Conservation (phyloP, 192 early-diverging fungal species). For the Irineochytrium annulatum region DNA sequence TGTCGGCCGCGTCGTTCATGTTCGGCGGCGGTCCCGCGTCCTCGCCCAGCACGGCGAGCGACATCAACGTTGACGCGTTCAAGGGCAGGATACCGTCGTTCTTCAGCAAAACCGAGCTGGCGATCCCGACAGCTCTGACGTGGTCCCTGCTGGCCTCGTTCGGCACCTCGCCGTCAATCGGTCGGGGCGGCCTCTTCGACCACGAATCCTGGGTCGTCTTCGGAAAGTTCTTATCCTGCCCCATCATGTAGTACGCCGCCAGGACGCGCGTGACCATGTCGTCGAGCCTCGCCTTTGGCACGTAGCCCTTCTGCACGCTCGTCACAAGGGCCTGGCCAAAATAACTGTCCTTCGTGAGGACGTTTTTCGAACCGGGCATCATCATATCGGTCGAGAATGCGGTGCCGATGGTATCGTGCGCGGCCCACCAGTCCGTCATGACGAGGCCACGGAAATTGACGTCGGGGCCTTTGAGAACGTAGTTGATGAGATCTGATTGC, state of each 20-base stretch:
- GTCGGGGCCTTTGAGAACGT: conserved; percentile 44
- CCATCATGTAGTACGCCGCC: conserved; percentile 35
- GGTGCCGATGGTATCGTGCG: conserved; percentile 32
- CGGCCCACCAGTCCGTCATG: conserved; percentile 60
- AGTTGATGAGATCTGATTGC: conserved; percentile 40
- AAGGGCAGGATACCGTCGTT: conserved; percentile 31
- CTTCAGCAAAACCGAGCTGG: conserved; percentile 36
- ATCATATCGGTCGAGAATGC: conserved; percentile 53
- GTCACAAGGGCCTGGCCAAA: conserved; percentile 37
- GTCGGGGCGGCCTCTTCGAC: conserved; percentile 6
- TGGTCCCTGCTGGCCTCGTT: conserved; percentile 1
- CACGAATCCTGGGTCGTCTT: background rate
- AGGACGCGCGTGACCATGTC: conserved; percentile 51
- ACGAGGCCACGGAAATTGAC: conserved; percentile 61
- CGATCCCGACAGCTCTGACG: conserved; percentile 34
- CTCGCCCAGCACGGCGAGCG: conserved; percentile 38
- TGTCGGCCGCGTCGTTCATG: conserved; percentile 22
- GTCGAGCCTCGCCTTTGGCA: conserved; percentile 31
- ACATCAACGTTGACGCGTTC: background rate
- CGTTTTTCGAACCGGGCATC: conserved; percentile 45
- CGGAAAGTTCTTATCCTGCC: conserved; percentile 25
- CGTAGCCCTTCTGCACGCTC: conserved; percentile 24
- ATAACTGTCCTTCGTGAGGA: background rate
- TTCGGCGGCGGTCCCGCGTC: conserved; percentile 35
- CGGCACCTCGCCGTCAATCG: no score